Base-by-base conservation (phyloP, 192 early-diverging fungal species). In the Coemansia asiatica region DNA sequence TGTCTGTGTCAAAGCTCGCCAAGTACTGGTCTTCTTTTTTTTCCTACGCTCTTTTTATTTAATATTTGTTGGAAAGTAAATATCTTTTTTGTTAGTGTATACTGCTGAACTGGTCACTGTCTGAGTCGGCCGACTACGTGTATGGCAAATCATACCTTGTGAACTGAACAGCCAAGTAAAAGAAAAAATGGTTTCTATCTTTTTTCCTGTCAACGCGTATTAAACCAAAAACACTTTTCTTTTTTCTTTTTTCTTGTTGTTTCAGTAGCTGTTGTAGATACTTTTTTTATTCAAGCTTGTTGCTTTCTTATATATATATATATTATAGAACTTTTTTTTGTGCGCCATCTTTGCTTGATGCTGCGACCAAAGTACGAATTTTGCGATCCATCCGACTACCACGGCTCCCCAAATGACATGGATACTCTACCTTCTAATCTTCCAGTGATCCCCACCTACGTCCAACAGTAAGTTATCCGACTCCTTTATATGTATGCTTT, bases 311-410 rank as follows among this genome's bases (percentile, higher is more conserved):
- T 55, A 36, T 60, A 51, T 56, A 27, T 29, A 21, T 40, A 23
- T 27, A 21, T 44, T 28, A 55, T 35, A 56, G 29, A 35, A 19
- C 27, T 31, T 27, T 31, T 9, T 29, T 31, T 27, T 31, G 27
- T 29, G 55, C 55, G 31, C 31, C 25, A 23, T 53, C 26, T 25
- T 12, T 25, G 26, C 26, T 60, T 53, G 31, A 80, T 80, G 77
- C 66, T 80, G 62, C 72, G 68, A 31, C 68, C 68, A 71, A 68
- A 67, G 56, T 80, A 80, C 77, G 72, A 80, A 63, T 80, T 80
- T 54, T 80, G 77, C 60, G 77, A 80, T 51, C 63, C 77, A 25
- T 66, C 77, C 50, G 77, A 80, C 61, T 73, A 64, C 55, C 72
- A 68, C 44, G 72, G 67, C 35, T 50, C 72, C 55, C 25, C 64